These are phyloP conservation scores for Cercophora newfieldiana DNA, from an alignment of 495 filamentous ascomycete genomes.

Conservation along the genomic window DNA sequence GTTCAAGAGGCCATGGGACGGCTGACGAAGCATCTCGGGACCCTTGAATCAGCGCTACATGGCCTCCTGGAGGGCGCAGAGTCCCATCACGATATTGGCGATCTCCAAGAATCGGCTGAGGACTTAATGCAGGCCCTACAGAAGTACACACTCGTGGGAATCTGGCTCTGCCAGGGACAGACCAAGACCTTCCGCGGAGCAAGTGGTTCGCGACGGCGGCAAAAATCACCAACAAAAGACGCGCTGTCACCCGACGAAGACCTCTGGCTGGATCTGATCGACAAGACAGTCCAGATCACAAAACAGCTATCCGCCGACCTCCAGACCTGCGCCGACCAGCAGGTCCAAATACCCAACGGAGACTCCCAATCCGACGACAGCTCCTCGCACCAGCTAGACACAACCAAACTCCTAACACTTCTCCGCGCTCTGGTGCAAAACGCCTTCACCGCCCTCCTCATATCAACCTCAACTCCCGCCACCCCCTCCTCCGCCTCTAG, in stretches of 20 bases:
- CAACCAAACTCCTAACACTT: constrained; percentile 58
- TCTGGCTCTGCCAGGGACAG: constrained; percentile 94
- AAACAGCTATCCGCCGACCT: constrained; percentile 51
- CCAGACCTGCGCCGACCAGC: constrained; percentile 18
- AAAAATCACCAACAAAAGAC: constrained; percentile 54
- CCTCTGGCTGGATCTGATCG: constrained; percentile 90
- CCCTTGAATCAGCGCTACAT: constrained; percentile 74
- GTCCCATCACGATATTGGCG: constrained; percentile 49
- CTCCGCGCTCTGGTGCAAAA: constrained; percentile 83
- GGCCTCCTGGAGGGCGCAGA: constrained; percentile 62
- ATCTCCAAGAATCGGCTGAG: constrained; percentile 50
- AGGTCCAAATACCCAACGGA: constrained; percentile 23
- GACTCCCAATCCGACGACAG: constrained; percentile 24
- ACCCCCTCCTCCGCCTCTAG: constrained; percentile 12
- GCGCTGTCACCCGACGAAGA: constrained; percentile 73
- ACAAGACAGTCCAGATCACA: constrained; percentile 77
- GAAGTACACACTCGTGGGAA: constrained; percentile 86
- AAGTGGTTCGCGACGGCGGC: constrained; percentile 35
- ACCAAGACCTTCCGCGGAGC: constrained; percentile 57
- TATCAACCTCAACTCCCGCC: constrained; percentile 56
- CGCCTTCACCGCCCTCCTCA: constrained; percentile 84
- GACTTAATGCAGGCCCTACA: constrained; percentile 74
- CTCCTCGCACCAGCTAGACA: constrained; percentile 34
- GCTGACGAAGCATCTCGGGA: constrained; percentile 73
- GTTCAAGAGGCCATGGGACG: constrained; percentile 80